These are phyloP conservation scores for Pseudodiploospora longispora DNA, from an alignment of 2,329 filamentous ascomycete genomes.

Conservation along the genomic window DNA sequence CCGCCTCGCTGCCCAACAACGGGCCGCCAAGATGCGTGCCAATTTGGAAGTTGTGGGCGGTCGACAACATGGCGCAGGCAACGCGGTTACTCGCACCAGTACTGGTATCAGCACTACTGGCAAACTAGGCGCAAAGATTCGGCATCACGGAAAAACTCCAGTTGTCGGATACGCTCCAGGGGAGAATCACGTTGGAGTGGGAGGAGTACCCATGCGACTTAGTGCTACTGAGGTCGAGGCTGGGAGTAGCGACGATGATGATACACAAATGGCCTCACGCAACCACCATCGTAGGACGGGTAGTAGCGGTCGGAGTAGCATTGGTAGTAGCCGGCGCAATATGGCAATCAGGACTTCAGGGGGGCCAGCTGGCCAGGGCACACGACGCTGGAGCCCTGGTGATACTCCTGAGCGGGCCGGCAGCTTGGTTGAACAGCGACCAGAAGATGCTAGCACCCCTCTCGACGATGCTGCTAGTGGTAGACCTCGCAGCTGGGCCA, in stretches of 20 bases:
- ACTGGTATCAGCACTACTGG: slow-evolving; percentile 54
- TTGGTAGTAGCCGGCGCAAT: slow-evolving; percentile 42
- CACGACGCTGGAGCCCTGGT: slow-evolving; percentile 42
- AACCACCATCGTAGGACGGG: slow-evolving; percentile 61
- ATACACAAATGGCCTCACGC: slow-evolving; percentile 19
- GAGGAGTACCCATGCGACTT: slow-evolving; percentile 81
- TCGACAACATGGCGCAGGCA: slow-evolving; percentile 38
- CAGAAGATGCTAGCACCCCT: slow-evolving; percentile 18
- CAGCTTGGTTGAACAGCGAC: slow-evolving; percentile 40
- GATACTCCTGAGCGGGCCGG: slow-evolving; percentile 48
- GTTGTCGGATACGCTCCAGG: slow-evolving; percentile 72
- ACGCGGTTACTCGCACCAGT: slow-evolving; percentile 42
- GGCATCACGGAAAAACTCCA: slow-evolving; percentile 75
- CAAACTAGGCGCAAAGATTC: slow-evolving; percentile 75
- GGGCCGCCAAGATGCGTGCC: slow-evolving; percentile 79
- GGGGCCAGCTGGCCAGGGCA: slow-evolving; percentile 31
- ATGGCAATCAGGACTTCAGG: slow-evolving; percentile 45
- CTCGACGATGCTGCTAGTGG: slow-evolving; percentile 37
- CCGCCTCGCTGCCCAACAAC: slow-evolving; percentile 70
- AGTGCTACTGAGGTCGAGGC: slow-evolving; percentile 94
- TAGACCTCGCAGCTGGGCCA: slow-evolving; percentile 42
- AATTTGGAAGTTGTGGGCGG: slow-evolving; percentile 65
- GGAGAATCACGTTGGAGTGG: slow-evolving; percentile 63
- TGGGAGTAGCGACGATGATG: slow-evolving; percentile 73
- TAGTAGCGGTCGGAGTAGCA: slow-evolving; percentile 68